These are phyloP conservation scores for Entamoeba histolytica DNA, from an alignment of 208 protist genomes.

Conservation along the genomic window DNA sequence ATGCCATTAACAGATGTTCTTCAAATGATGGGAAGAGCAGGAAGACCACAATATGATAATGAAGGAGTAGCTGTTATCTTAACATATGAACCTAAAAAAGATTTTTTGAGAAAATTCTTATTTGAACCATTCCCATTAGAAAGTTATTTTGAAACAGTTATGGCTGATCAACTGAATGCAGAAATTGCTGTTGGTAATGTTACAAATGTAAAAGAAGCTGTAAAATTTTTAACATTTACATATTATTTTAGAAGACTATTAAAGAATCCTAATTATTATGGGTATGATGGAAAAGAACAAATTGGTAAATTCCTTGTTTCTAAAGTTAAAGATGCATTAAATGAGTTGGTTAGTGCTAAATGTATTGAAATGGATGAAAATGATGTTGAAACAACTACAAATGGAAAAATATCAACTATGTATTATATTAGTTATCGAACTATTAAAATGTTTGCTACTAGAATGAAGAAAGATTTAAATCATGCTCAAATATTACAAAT, in stretches of 20 bases:
- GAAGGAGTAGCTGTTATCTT: conserved; percentile 4
- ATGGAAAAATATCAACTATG: background rate
- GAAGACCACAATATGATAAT: conserved; percentile 26
- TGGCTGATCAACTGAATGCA: conserved; percentile 91
- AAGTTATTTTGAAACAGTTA: conserved; percentile 68
- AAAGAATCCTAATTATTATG: conserved; percentile 7
- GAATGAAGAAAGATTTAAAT: background rate
- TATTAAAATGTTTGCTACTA: background rate
- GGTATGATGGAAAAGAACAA: background rate
- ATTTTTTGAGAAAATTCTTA: conserved; percentile 44
- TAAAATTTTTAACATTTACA: background rate
- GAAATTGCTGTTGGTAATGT: conserved; percentile 88
- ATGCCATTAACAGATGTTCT: conserved; percentile 53
- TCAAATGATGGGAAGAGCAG: conserved; percentile 55
- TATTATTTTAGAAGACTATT: background rate
- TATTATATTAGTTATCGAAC: background rate
- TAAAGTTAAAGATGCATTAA: background rate
- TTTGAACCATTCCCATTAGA: conserved; percentile 96
- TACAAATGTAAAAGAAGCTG: conserved; percentile 43
- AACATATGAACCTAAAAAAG: background rate
- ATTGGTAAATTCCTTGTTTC: background rate
- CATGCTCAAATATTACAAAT: background rate
- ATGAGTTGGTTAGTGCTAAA: background rate
- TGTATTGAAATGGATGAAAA: background rate
- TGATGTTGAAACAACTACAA: background rate